Evolutionary conservation across 352 stramenopile genomes (phyloP).

Genomic region (Detonula confervacea): DNA sequence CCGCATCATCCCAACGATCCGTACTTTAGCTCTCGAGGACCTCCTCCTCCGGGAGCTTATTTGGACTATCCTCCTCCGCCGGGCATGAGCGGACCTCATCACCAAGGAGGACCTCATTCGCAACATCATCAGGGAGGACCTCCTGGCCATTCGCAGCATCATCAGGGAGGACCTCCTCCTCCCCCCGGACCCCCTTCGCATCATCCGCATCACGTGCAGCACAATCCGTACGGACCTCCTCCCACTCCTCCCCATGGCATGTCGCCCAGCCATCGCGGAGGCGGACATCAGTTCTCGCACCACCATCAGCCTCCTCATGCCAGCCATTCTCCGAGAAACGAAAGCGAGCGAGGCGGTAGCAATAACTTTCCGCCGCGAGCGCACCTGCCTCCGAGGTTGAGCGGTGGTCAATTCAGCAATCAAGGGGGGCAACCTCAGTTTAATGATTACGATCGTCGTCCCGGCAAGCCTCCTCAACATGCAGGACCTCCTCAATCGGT

Average conservation of each 20-base stretch:
- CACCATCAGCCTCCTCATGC: not conserved
- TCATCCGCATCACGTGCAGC: too few species aligned
- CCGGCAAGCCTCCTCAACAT: too few species aligned
- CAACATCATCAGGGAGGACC: too few species aligned
- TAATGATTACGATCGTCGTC: conserved; percentile 26
- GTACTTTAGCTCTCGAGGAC: conserved; percentile 8
- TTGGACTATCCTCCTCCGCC: not conserved
- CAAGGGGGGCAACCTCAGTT: not conserved
- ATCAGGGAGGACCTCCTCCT: conserved; percentile 13
- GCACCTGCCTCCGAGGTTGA: conserved; percentile 21
- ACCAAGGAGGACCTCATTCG: too few species aligned
- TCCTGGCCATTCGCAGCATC: too few species aligned
- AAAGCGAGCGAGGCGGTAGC: not conserved
- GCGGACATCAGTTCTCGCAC: too few species aligned
- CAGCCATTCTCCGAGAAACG: too few species aligned
- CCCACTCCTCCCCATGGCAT: conserved; percentile 7
- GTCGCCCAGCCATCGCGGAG: not conserved
- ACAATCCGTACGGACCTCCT: conserved; percentile 13
- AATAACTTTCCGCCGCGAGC: not conserved
- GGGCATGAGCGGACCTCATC: too few species aligned
- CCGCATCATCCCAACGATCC: conserved; percentile 11
- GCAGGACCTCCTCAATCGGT: too few species aligned
- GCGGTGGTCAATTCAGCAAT: too few species aligned
- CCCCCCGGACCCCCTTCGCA: conserved; percentile 14
- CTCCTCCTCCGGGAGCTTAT: not conserved